Evolutionary conservation across 2,329 filamentous ascomycete species (phyloP).

Genomic region (Penicillium italicum): DNA sequence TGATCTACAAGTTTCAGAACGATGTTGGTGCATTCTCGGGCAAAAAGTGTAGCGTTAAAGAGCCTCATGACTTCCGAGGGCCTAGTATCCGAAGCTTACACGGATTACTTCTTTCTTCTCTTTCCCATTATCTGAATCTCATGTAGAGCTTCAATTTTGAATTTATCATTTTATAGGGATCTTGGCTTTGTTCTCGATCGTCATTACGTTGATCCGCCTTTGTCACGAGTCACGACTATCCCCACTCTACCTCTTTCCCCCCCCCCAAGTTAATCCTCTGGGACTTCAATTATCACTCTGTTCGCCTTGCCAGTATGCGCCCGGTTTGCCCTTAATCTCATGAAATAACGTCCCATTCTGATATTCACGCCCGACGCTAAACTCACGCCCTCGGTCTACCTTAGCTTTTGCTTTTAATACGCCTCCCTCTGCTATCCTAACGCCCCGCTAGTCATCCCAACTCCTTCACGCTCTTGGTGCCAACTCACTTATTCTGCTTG

Average conservation of each 20-base stretch:
- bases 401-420: background rate
- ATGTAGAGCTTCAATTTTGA: background rate
- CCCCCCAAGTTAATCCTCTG: slow-evolving; percentile 5
- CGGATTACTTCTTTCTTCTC: background rate
- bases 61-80: background rate
- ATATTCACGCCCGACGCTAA: background rate
- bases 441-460: slow-evolving; percentile 1
- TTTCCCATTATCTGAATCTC: background rate
- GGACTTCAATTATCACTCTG: slow-evolving; percentile 4
- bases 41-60: background rate
- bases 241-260: slow-evolving; percentile 1
- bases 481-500: background rate
- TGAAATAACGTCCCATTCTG: background rate
- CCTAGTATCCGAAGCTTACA: background rate
- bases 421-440: background rate
- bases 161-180: background rate
- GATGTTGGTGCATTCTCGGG: background rate
- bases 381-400: background rate
- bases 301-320: slow-evolving; percentile 7
- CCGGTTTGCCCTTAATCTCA: background rate
- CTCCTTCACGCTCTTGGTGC: slow-evolving; percentile 1
- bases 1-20: background rate
- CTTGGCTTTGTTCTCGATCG: slow-evolving; percentile 5
- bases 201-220: slow-evolving; percentile 9
- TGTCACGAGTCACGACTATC: slow-evolving; percentile 11